Percentiles rank a stretch among this genome's conserved stretches.
Conservation (phyloP, 108 stramenopile species). For the Schizochytrium sp. region DNA sequence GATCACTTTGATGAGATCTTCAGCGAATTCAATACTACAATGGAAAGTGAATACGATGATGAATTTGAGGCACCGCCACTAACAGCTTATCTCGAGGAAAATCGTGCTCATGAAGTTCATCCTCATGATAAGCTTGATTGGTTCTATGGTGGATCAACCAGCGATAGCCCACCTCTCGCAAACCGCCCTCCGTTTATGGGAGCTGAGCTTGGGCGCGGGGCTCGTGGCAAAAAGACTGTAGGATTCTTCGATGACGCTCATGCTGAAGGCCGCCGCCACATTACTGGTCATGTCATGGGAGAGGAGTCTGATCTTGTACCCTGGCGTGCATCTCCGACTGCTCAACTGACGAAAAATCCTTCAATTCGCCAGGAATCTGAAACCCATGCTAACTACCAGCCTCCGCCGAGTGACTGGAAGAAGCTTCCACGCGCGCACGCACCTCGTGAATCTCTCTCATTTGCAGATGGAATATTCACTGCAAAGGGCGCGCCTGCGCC, state of each 20-base stretch:
- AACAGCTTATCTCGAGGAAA: not conserved
- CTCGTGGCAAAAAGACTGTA: not conserved
- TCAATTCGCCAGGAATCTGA: not conserved
- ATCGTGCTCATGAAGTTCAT: constrained; percentile 1
- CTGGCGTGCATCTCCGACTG: not conserved
- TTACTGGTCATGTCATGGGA: not conserved
- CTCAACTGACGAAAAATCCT: not conserved
- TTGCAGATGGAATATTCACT: not conserved
- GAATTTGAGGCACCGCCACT: constrained; percentile 2
- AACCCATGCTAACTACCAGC: constrained; percentile 3
- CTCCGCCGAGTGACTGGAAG: not conserved
- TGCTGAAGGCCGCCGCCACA: not conserved
- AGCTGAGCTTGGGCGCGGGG: not conserved
- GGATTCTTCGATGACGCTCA: constrained; percentile 5
- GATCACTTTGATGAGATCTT: constrained; percentile 56
- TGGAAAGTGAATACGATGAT: constrained; percentile 29
- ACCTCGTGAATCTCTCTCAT: not conserved
- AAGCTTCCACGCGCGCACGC: not conserved
- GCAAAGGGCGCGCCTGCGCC: not conserved
- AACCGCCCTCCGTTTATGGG: not conserved
- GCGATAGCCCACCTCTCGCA: not conserved
- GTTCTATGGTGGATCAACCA: not conserved
- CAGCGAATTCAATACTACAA: not conserved
- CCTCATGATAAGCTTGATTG: constrained; percentile 37
- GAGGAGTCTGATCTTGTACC: not conserved